Base-by-base conservation (phyloP, 2,329 filamentous ascomycete species). In the Colletotrichum magnum region DNA sequence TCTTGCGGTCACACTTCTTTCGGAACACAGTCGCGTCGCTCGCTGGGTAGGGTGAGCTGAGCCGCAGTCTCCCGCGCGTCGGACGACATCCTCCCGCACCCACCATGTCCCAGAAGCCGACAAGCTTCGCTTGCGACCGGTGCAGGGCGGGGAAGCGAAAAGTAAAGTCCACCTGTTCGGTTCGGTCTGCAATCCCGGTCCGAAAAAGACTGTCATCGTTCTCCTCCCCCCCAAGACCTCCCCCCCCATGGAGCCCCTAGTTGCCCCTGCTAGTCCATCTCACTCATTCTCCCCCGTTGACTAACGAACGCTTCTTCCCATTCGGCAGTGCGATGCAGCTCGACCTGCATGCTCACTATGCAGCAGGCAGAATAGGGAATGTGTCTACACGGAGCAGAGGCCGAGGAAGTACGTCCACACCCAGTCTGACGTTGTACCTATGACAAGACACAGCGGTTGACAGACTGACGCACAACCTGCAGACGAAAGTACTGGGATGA, bases 401-500 rank as follows among this genome's bases (percentile, higher is more conserved):
- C 66, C 66, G 13, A 51, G 66, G 39, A 69, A 69, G 66, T 65
- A 36, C 41, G 64, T 64, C 9, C 16, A 12, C 51, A 7, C 13
- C n/a, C 6, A 9, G n/a, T 13, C 28, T 53, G 26, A 21, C 9
- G 4, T 10, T 36, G 41, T 12, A 7, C 26, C 13, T 10, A 26
- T 32, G 12, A 5, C 13, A 47, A n/a, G 7, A 21, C 24, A 36
- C 43, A 28, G 13, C 51, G 9, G 48, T 59, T 59, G 41, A 63
- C 47, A 45, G 28, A n/a, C 47, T 36, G 28, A n/a, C 32, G 9
- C 32, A 41, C 18, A 15, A 15, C 21, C 10, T 61, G 13, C 16
- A 72, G 71, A 52, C 68, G 71, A 15, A 72, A 72, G 54, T 72
- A 72, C 45, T 72, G 71, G 71, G 71, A 72, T 51, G 71, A 71